Percentiles rank a stretch among this genome's conserved stretches.
Evolutionary conservation across 2,329 filamentous ascomycete species (phyloP).

Genomic region (Trichophyton mentagrophytes): DNA sequence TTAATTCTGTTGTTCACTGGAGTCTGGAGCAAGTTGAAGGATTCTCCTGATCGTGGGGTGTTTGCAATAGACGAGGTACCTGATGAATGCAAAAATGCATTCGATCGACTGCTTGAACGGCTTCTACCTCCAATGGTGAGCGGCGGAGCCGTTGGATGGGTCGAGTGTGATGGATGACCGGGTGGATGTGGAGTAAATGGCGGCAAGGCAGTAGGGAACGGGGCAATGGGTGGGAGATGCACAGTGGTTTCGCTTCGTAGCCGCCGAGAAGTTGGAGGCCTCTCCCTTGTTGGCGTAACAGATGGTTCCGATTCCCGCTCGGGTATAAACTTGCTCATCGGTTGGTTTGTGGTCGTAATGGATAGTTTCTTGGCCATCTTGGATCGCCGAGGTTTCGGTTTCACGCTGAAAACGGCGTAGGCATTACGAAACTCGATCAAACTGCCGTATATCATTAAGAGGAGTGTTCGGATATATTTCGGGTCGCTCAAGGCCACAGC

Average conservation of each 20-base stretch:
- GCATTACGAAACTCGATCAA: conserved; percentile 49
- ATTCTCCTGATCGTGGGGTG: conserved; percentile 75
- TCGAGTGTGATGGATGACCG: conserved; percentile 13
- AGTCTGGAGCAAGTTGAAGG: conserved; percentile 46
- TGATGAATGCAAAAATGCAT: conserved; percentile 38
- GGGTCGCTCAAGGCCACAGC: conserved; percentile 44
- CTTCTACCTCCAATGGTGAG: conserved; percentile 28
- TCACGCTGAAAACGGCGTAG: conserved; percentile 30
- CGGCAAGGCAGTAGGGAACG: conserved; percentile 21
- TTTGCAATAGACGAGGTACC: conserved; percentile 38
- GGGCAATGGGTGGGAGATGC: conserved; percentile 30
- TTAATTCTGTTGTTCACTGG: conserved; percentile 39
- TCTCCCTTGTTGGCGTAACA: conserved; percentile 37
- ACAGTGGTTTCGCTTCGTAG: conserved; percentile 41
- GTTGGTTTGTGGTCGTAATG: conserved; percentile 17
- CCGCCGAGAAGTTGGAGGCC: conserved; percentile 30
- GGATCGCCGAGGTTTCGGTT: conserved; percentile 18
- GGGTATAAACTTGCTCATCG: conserved; percentile 14
- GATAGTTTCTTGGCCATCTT: conserved; percentile 12
- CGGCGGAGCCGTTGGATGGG: conserved; percentile 14
- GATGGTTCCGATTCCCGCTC: conserved; percentile 22
- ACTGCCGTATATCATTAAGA: conserved; percentile 47
- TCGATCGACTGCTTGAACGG: conserved; percentile 41
- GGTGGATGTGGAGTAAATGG: conserved; percentile 15
- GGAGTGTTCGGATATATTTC: conserved; percentile 45